A percentile compares a stretch with the other conserved stretches of the same genome.
phyloP scores from a whole-genome alignment of 2,329 filamentous ascomycete genomes.

The Amauroascus verrucosus region DNA sequence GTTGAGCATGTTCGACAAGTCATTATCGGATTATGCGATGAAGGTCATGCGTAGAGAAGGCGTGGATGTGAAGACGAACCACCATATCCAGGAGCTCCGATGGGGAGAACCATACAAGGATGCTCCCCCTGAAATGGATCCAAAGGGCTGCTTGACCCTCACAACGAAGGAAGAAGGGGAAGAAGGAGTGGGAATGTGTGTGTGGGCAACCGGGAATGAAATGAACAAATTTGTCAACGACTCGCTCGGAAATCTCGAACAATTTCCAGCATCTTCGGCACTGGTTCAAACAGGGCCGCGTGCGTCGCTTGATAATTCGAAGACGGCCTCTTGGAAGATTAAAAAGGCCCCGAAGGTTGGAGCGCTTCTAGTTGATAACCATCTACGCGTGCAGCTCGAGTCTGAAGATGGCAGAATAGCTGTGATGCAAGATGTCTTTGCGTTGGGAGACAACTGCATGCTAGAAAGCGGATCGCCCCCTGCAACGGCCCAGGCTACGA shows the following conservation, averaged over 20 bases:
- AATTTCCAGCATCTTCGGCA: slow-evolving; percentile 16
- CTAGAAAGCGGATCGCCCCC: slow-evolving; percentile 44
- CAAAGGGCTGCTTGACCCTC: slow-evolving; percentile 42
- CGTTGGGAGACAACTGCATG: slow-evolving; percentile 48
- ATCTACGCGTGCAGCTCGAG: slow-evolving; percentile 46
- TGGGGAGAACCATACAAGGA: slow-evolving; percentile 38
- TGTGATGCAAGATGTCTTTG: slow-evolving; percentile 44
- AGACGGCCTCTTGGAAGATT: slow-evolving; percentile 37
- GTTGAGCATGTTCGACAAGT: slow-evolving; percentile 51
- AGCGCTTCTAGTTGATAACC: slow-evolving; percentile 46
- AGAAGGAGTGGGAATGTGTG: slow-evolving; percentile 49
- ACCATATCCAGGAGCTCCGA: slow-evolving; percentile 46
- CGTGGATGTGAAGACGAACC: slow-evolving; percentile 48
- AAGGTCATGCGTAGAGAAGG: slow-evolving; percentile 46
- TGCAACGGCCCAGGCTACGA: slow-evolving; percentile 50
- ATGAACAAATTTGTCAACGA: slow-evolving; percentile 45
- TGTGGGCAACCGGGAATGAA: slow-evolving; percentile 51
- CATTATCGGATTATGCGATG: slow-evolving; percentile 47
- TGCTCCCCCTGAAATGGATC: slow-evolving; percentile 32
- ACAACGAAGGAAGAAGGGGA: slow-evolving; percentile 49
- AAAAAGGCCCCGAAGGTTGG: slow-evolving; percentile 40
- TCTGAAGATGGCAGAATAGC: slow-evolving; percentile 28
- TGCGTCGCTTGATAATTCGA: slow-evolving; percentile 8
- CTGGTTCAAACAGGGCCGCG: background rate
- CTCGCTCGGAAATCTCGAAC: slow-evolving; percentile 24